Conservation (phyloP, 1,139 yeast genomes). For the Saccharomyces hybrid region DNA sequence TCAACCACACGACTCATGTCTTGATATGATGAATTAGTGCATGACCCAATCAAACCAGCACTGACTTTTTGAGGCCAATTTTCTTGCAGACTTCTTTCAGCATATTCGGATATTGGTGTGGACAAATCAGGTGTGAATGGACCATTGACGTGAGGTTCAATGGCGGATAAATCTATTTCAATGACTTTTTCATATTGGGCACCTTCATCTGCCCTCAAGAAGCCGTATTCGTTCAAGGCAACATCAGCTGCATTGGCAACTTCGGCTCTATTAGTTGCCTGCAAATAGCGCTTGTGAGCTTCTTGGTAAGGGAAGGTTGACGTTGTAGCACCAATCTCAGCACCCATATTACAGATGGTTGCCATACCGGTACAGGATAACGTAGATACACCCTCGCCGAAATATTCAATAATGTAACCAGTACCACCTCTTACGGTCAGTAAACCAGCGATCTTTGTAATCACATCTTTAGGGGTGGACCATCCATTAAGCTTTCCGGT, state of each 20-base stretch:
- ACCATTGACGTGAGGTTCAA: conserved; percentile 89
- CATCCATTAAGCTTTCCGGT: conserved; percentile 84
- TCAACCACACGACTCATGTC: conserved; percentile 95
- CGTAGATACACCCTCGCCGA: conserved; percentile 83
- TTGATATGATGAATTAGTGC: conserved; percentile 95
- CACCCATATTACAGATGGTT: conserved; percentile 98
- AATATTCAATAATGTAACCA: conserved; percentile 89
- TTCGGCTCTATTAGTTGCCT: conserved; percentile 73
- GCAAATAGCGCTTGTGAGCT: conserved; percentile 73
- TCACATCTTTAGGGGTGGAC: conserved; percentile 94
- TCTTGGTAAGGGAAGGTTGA: conserved; percentile 93
- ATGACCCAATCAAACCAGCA: conserved; percentile 94
- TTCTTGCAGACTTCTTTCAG: conserved; percentile 53
- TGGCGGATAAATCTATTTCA: conserved; percentile 63
- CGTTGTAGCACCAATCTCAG: conserved; percentile 97
- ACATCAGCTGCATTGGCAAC: conserved; percentile 71
- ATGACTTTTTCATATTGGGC: conserved; percentile 78
- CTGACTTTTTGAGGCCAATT: conserved; percentile 76
- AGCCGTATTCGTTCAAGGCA: conserved; percentile 52
- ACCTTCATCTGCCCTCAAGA: conserved; percentile 70
- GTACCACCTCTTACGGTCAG: conserved; percentile 97
- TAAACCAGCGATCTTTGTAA: conserved; percentile 80
- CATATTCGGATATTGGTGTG: conserved; percentile 72
- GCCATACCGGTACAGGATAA: conserved; percentile 98
- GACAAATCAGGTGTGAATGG: conserved; percentile 94